A percentile compares a stretch with the other conserved stretches of the same genome.
Conservation (phyloP, 2,329 filamentous ascomycete genomes). For the Colletotrichum orchidophilum region DNA sequence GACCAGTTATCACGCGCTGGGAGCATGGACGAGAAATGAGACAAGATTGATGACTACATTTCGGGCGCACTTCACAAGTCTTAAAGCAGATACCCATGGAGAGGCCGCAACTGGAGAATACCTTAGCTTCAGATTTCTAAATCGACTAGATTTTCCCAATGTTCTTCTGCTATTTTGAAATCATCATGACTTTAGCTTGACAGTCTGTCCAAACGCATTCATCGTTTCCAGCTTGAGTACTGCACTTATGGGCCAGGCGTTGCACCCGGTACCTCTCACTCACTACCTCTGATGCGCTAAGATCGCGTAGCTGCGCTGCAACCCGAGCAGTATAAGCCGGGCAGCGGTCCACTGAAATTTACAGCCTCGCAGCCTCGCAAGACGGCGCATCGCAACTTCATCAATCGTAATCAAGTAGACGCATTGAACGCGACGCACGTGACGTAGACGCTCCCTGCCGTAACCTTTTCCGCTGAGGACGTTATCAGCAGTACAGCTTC, state of each 20-base stretch:
- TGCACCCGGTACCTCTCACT: not conserved
- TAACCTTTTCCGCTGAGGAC: not conserved
- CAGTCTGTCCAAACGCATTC: not conserved
- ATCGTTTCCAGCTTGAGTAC: not conserved
- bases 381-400: conserved; percentile 18
- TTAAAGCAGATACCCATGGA: conserved; percentile 1
- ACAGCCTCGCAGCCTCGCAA: conserved; percentile 46
- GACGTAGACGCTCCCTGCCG: not conserved
- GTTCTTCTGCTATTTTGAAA: no score
- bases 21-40: conserved; percentile 21
- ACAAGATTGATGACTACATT: conserved; percentile 2
- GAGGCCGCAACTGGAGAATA: not conserved
- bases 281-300: not conserved
- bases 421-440: conserved; percentile 24
- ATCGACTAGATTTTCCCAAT: no score
- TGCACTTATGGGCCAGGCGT: no score
- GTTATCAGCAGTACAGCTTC: not conserved
- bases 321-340: not conserved
- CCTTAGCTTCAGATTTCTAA: not conserved
- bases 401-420: conserved; percentile 20
- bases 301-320: not conserved
- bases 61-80: not conserved
- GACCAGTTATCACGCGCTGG: not conserved
- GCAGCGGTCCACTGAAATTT: conserved; percentile 28
- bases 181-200: no score